phyloP scores from a whole-genome alignment of 2,329 filamentous ascomycete species.

The Lasiodiplodia citricola region DNA sequence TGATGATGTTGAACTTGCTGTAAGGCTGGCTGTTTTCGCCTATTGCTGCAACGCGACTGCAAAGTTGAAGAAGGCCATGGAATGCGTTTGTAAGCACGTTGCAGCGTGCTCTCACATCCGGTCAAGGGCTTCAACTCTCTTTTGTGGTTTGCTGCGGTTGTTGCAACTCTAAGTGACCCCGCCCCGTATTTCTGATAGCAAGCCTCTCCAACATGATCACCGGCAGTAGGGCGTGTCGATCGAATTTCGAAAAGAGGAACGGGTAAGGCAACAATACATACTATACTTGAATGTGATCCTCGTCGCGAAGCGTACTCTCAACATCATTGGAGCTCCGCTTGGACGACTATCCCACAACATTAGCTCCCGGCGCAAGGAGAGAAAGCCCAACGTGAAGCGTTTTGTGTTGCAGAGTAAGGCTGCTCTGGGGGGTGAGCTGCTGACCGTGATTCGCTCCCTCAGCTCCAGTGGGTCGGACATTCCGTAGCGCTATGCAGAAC shows the following conservation, averaged over 20 bases:
- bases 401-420: background rate
- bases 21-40: background rate
- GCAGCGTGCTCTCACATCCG: background rate
- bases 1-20: background rate
- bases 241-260: background rate
- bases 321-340: slow-evolving; percentile 16
- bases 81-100: background rate
- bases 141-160: background rate
- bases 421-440: background rate
- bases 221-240: background rate
- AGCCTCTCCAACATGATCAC: background rate
- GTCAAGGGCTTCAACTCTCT: background rate
- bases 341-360: slow-evolving; percentile 14
- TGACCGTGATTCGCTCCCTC: slow-evolving; percentile 21
- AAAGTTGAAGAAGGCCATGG: background rate
- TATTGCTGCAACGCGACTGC: background rate
- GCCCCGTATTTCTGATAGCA: background rate
- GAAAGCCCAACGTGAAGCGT: background rate
- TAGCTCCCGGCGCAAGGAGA: slow-evolving; percentile 12
- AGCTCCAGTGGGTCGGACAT: slow-evolving; percentile 15
- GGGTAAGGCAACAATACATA: slow-evolving; percentile 1
- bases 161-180: background rate
- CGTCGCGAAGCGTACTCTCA: slow-evolving; percentile 4
- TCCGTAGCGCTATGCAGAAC: slow-evolving; percentile 13
- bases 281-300: slow-evolving; percentile 19